These are phyloP conservation scores for Alternaria solani DNA, from an alignment of 2,329 filamentous ascomycete species.

Conservation along the genomic window DNA sequence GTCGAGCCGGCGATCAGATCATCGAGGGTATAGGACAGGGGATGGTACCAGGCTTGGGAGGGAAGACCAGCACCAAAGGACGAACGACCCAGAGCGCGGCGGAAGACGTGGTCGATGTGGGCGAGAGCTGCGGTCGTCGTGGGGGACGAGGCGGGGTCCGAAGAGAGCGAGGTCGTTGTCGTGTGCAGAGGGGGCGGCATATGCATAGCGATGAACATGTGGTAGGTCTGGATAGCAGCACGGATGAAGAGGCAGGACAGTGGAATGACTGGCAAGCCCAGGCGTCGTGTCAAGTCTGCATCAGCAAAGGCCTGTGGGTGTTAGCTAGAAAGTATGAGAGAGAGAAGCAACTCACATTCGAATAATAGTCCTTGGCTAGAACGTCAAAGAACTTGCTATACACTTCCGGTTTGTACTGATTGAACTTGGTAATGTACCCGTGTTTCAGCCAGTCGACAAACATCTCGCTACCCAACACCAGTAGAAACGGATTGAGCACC, in stretches of 20 bases:
- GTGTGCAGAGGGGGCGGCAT: constrained; percentile 77
- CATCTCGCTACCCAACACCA: constrained; percentile 96
- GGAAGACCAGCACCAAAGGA: constrained; percentile 62
- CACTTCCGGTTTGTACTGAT: constrained; percentile 90
- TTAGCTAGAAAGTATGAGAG: constrained; percentile 11
- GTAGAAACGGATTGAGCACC: constrained; percentile 88
- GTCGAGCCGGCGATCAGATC: constrained; percentile 78
- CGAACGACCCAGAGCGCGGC: constrained; percentile 77
- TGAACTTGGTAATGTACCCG: constrained; percentile 97
- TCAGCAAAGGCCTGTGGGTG: constrained; percentile 78
- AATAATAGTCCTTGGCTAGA: constrained; percentile 96
- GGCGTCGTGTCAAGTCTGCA: constrained; percentile 85
- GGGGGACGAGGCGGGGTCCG: constrained; percentile 68
- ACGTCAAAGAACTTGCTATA: constrained; percentile 93
- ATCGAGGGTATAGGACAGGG: constrained; percentile 67
- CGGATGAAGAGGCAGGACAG: constrained; percentile 95
- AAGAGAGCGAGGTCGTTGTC: constrained; percentile 69
- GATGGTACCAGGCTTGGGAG: constrained; percentile 43
- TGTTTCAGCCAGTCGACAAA: constrained; percentile 97
- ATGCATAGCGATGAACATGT: constrained; percentile 94
- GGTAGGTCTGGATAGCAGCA: constrained; percentile 92
- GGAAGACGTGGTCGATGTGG: constrained; percentile 79
- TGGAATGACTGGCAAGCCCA: constrained; percentile 90
- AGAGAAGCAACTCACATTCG: constrained; percentile 67
- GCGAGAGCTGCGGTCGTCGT: constrained; percentile 79